phyloP scores from a whole-genome alignment of 495 filamentous ascomycete genomes.

The Umbilicaria muhlenbergii region DNA sequence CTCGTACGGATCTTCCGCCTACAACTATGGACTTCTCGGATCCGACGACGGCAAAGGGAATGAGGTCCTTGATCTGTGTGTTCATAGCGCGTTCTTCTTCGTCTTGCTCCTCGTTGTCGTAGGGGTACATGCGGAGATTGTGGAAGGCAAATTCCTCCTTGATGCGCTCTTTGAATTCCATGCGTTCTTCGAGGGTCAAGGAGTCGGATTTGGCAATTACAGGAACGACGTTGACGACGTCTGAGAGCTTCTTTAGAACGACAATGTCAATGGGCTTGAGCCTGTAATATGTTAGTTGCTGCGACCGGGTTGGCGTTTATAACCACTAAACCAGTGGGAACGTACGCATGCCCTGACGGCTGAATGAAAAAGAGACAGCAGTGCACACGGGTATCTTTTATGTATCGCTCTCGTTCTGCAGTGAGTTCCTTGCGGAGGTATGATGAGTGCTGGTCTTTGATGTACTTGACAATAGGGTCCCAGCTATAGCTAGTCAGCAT shows the following conservation, averaged over 20 bases:
- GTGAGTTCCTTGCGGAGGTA: slow-evolving; percentile 99
- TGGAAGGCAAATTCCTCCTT: slow-evolving; percentile 99
- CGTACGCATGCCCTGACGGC: slow-evolving; percentile 84
- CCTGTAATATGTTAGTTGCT: slow-evolving; percentile 18
- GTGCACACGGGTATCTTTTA: slow-evolving; percentile 97
- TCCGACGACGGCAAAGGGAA: slow-evolving; percentile 95
- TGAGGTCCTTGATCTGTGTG: slow-evolving; percentile 89
- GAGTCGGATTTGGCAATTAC: slow-evolving; percentile 98
- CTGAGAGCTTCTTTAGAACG: slow-evolving; percentile 94
- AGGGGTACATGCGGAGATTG: slow-evolving; percentile 99
- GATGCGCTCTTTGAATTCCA: slow-evolving; percentile 95
- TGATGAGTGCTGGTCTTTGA: slow-evolving; percentile 99
- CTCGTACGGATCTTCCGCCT: slow-evolving; percentile 93
- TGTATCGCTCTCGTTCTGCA: slow-evolving; percentile 98
- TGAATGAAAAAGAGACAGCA: slow-evolving; percentile 99
- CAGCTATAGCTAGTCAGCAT: slow-evolving; percentile 32
- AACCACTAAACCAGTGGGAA: slow-evolving; percentile 1
- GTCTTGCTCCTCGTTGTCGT: slow-evolving; percentile 97
- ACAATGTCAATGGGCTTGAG: slow-evolving; percentile 99
- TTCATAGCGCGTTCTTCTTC: slow-evolving; percentile 91
- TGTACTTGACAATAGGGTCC: slow-evolving; percentile 98
- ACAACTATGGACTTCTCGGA: slow-evolving; percentile 96
- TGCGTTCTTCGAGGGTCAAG: slow-evolving; percentile 86
- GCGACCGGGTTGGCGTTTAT: not conserved
- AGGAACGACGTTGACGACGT: slow-evolving; percentile 97